A percentile compares a stretch with the other conserved stretches of the same genome.
These are phyloP conservation scores for Arachis hypogaea DNA, from an alignment of 306 rosid species.

Conservation along the genomic window DNA sequence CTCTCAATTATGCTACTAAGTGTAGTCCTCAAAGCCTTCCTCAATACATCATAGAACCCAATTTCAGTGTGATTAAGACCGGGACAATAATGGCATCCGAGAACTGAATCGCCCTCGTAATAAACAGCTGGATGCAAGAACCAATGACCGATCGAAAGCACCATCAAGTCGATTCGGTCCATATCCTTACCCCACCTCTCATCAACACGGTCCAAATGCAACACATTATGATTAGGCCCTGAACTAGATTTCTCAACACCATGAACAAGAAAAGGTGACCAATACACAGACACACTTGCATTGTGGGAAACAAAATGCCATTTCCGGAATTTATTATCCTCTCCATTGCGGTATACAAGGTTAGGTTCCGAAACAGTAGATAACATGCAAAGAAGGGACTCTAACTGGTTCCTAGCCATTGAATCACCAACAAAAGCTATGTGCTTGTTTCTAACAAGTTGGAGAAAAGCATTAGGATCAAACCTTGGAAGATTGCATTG, in stretches of 20 bases:
- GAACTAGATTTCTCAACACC: conserved; percentile 69
- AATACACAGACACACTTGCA: conserved; percentile 62
- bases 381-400: conserved; percentile 88
- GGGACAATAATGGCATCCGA: conserved; percentile 91
- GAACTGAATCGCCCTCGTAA: conserved; percentile 55
- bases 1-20: conserved; percentile 58
- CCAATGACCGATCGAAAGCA: conserved; percentile 90
- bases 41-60: conserved; percentile 77
- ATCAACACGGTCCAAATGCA: conserved; percentile 71
- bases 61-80: conserved; percentile 80
- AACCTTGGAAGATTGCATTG: conserved; percentile 76
- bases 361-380: conserved; percentile 60
- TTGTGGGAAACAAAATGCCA: conserved; percentile 76
- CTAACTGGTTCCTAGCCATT: conserved; percentile 94
- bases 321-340: conserved; percentile 67
- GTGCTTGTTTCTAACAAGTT: conserved; percentile 60
- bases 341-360: conserved; percentile 57
- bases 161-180: conserved; percentile 55
- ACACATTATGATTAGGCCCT: conserved; percentile 55
- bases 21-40: conserved; percentile 70
- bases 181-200: conserved; percentile 79
- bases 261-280: conserved; percentile 91
- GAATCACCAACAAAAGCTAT: conserved; percentile 92
- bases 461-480: conserved; percentile 69
- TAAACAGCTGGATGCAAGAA: conserved; percentile 89